Conservation (phyloP, 768 basidiomycete species). For the Pleurotus salmoneostramineus region DNA sequence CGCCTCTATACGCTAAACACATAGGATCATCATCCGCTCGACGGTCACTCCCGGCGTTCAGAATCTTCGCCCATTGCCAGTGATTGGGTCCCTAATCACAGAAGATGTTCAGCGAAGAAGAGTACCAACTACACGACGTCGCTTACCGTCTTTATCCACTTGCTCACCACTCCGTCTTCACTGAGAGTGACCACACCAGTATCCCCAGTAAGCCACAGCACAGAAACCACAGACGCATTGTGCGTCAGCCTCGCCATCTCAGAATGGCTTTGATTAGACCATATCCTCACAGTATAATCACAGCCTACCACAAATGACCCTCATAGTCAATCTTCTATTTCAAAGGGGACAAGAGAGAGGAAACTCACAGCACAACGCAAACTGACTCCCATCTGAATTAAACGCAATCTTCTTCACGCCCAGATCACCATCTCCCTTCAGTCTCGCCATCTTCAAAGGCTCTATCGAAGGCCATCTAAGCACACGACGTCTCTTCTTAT, state of each 20-base stretch:
- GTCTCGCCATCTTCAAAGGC: constrained; percentile 26
- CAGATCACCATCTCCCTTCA: constrained; percentile 45
- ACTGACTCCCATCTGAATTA: constrained; percentile 46
- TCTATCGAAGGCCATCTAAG: constrained; percentile 47
- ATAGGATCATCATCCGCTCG: constrained; percentile 31
- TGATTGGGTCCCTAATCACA: constrained; percentile 36
- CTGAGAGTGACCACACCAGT: constrained; percentile 53
- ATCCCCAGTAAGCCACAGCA: constrained; percentile 60
- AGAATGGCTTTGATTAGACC: constrained; percentile 40
- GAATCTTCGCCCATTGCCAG: constrained; percentile 56
- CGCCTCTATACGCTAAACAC: constrained; percentile 52
- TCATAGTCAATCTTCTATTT: no score
- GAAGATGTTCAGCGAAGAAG: constrained; percentile 3
- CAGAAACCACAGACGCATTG: constrained; percentile 40
- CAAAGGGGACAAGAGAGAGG: not conserved
- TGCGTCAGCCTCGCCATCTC: constrained; percentile 59
- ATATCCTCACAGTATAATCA: constrained; percentile 62
- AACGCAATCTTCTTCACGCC: constrained; percentile 46
- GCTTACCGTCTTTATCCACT: constrained; percentile 56
- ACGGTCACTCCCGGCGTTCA: constrained; percentile 42
- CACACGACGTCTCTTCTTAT: constrained; percentile 24
- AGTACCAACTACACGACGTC: not conserved
- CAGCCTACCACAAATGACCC: constrained; percentile 29
- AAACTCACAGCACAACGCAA: constrained; percentile 56
- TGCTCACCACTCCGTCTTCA: constrained; percentile 52